Base-by-base conservation (phyloP, 2,329 filamentous ascomycete species). In the Cladosporium velox region DNA sequence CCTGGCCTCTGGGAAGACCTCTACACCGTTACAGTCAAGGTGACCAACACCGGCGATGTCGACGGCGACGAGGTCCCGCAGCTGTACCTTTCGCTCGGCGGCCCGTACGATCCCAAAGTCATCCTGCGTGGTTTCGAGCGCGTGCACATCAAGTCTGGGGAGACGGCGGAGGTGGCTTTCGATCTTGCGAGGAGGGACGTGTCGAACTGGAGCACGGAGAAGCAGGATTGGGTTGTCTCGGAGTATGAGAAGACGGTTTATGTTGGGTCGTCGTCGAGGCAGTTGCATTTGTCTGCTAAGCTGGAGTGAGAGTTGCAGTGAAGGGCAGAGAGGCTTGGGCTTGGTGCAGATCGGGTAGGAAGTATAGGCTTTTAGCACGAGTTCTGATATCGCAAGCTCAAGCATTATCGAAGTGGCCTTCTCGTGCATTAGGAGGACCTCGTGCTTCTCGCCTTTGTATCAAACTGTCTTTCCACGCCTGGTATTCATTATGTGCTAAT, bases 41-140 rank as follows among this genome's bases (percentile, higher is more conserved):
- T 94, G 68, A 88, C 84, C 69, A 93, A 94, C 82, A 90, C 85
- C 1, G 91, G 91, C 35, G 72, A 77, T 0, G 70, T 86, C 0
- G 81, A 78, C 1, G 89, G 90, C 30, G 88, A 91, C 44, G 90
- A 91, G 74, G 83, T 93, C 4, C 84, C 87, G 0, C 91, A 94
- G 81, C 78, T 92, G 21, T 83, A 97, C 77, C 75, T 97, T 59
- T 88, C 86, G n/a, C 90, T 94, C 3, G 93, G 92, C 59, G 92
- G 91, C 0, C 84, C 88, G 0, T 84, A 88, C 47, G 90, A 96
- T 74, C 84, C 86, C 11, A 79, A 79, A 60, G 78, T 84, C 62
- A 83, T 85, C 3, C 87, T 97, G n/a, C 88, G 93, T 68, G 89
- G 88, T 35, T 97, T 97, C 72, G 90, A 95, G 65, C 86, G 91